These are phyloP conservation scores for Leishmania turanica DNA, from an alignment of 208 protist species.

Conservation along the genomic window DNA sequence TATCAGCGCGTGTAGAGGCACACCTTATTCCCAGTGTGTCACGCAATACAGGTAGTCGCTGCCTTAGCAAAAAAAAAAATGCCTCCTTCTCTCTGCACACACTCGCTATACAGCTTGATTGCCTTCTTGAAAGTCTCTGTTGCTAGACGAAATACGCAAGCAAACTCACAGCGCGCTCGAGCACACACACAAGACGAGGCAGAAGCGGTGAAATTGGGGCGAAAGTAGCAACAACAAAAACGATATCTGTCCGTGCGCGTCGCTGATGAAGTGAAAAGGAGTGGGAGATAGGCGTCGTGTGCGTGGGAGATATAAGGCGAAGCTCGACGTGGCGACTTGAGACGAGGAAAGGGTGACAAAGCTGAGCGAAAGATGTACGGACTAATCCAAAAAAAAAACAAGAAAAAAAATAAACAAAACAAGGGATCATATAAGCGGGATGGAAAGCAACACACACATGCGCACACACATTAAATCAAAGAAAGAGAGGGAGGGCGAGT, in stretches of 20 bases:
- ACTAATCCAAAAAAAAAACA: background rate
- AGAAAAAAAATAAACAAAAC: background rate
- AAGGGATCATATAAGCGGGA: background rate
- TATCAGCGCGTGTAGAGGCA: background rate
- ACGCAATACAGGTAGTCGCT: background rate
- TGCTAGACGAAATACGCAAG: background rate
- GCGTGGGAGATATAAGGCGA: background rate
- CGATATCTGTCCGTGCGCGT: background rate
- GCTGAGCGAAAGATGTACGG: background rate
- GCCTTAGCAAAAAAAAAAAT: background rate
- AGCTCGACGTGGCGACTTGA: background rate
- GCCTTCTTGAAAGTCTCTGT: background rate
- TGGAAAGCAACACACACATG: background rate
- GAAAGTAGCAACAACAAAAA: background rate
- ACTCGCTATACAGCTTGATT: background rate
- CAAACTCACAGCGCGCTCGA: background rate
- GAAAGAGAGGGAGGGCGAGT: too few relatives aligned
- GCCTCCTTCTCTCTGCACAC: background rate
- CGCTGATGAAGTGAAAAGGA: background rate
- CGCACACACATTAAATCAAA: too few relatives aligned
- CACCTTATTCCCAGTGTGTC: background rate
- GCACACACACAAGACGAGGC: background rate
- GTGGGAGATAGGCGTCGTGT: background rate
- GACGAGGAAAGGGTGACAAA: background rate
- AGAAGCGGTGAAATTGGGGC: background rate